phyloP scores from a whole-genome alignment of 805 yeast genomes.

The Zygoascus ofunaensis region DNA sequence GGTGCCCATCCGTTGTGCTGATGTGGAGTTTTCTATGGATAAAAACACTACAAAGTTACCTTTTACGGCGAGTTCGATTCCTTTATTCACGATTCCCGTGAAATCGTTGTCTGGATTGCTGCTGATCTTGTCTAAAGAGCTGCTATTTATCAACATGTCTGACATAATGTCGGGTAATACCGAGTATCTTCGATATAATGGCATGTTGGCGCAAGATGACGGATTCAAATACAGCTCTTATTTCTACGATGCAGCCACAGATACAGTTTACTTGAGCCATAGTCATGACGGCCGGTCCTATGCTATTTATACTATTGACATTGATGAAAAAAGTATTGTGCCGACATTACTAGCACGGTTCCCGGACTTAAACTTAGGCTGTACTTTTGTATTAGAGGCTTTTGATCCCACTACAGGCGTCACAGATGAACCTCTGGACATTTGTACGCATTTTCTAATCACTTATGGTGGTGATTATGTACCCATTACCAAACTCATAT shows the following conservation, averaged over 20 bases:
- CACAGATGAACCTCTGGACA: constrained; percentile 6
- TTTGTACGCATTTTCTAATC: constrained; percentile 13
- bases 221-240: constrained; percentile 15
- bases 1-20: neutral
- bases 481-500: constrained; percentile 30
- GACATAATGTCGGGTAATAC: constrained; percentile 42
- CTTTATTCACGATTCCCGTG: constrained; percentile 35
- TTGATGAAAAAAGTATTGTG: constrained; percentile 9
- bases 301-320: neutral
- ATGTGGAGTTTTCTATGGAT: neutral
- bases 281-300: too few relatives aligned
- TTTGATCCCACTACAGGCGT: constrained; percentile 14
- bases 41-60: neutral
- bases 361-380: constrained; percentile 27
- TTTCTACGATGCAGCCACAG: constrained; percentile 7
- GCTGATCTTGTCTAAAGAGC: constrained; percentile 32
- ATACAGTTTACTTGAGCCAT: constrained; percentile 15
- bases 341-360: constrained; percentile 9
- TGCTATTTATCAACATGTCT: constrained; percentile 34
- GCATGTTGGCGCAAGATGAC: neutral
- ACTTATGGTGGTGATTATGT: constrained; percentile 37
- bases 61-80: constrained; percentile 26
- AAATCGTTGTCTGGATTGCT: constrained; percentile 26
- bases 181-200: constrained; percentile 26
- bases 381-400: constrained; percentile 22